These are phyloP conservation scores for Picea glauca DNA, from an alignment of 75 land plant species.

Conservation along the genomic window DNA sequence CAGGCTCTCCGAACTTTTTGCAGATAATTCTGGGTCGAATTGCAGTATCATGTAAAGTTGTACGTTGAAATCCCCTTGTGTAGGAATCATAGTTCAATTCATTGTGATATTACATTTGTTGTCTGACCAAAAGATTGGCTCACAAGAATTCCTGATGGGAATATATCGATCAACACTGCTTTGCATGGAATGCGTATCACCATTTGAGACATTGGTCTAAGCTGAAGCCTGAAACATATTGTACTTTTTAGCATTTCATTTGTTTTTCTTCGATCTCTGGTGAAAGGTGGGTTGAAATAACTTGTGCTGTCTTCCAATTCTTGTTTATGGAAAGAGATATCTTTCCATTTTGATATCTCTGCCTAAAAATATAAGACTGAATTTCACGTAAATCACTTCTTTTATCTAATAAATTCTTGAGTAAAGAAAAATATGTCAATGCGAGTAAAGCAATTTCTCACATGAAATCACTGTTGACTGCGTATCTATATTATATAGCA, in stretches of 20 bases:
- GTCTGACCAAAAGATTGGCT: not conserved
- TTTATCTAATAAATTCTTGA: not conserved
- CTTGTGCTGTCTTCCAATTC: not conserved
- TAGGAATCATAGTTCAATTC: not conserved
- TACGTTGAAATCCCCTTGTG: not conserved
- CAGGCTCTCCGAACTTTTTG: conserved; percentile 1
- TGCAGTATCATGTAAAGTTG: conserved; percentile 2
- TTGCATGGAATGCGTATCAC: not conserved
- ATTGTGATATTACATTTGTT: not conserved
- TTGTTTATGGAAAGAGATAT: not conserved
- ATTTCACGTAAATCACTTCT: not conserved
- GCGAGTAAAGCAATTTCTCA: not conserved
- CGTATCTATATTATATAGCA: not conserved
- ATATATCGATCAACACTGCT: not conserved
- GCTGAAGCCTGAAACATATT: not conserved
- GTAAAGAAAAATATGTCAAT: not conserved
- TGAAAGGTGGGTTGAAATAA: not conserved
- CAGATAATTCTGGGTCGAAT: conserved; percentile 4
- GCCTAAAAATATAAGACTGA: not conserved
- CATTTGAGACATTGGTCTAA: not conserved
- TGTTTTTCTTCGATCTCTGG: not conserved
- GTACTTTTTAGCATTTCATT: not conserved
- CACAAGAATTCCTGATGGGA: not conserved
- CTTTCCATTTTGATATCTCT: not conserved
- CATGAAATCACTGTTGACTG: not conserved